phyloP scores from a whole-genome alignment of 495 filamentous ascomycete genomes.

The Penicillium paradoxum region DNA sequence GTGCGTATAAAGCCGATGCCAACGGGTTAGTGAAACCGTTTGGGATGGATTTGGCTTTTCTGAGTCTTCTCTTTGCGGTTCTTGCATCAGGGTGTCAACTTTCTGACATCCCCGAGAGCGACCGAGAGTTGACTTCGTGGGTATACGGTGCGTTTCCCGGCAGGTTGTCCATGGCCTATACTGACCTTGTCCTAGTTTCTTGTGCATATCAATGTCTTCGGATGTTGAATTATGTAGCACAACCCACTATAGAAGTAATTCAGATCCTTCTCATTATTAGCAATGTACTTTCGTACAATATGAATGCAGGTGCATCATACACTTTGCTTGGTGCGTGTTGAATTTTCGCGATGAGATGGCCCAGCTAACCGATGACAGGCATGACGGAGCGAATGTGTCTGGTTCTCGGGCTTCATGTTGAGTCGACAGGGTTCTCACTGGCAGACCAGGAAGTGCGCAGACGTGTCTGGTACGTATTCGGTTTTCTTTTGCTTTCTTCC shows the following conservation, averaged over 20 bases:
- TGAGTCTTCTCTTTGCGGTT: constrained; percentile 62
- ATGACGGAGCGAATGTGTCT: constrained; percentile 57
- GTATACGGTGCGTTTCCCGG: constrained; percentile 45
- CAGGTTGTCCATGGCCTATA: not conserved
- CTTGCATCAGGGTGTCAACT: constrained; percentile 77
- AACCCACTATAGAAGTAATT: constrained; percentile 52
- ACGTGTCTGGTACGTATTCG: constrained; percentile 36
- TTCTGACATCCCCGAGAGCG: constrained; percentile 56
- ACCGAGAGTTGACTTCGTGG: constrained; percentile 56
- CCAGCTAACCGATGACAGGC: constrained; percentile 26
- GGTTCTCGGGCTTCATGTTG: constrained; percentile 53
- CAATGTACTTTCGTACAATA: constrained; percentile 58
- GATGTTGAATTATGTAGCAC: constrained; percentile 57
- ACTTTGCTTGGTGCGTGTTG: constrained; percentile 46
- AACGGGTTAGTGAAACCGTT: constrained; percentile 39
- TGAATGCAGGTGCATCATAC: constrained; percentile 61
- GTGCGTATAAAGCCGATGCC: constrained; percentile 34
- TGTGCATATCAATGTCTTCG: constrained; percentile 60
- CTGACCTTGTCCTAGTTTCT: constrained; percentile 40
- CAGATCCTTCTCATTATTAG: constrained; percentile 55
- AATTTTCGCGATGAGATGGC: not conserved
- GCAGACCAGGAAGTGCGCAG: constrained; percentile 33
- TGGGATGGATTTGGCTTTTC: constrained; percentile 38
- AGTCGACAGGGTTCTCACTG: constrained; percentile 41
- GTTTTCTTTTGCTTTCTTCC: not conserved